Evolutionary conservation across 257 asterid genomes (phyloP), one percentile per base, ranked within the genome.

Genomic region (Lantana camara): DNA sequence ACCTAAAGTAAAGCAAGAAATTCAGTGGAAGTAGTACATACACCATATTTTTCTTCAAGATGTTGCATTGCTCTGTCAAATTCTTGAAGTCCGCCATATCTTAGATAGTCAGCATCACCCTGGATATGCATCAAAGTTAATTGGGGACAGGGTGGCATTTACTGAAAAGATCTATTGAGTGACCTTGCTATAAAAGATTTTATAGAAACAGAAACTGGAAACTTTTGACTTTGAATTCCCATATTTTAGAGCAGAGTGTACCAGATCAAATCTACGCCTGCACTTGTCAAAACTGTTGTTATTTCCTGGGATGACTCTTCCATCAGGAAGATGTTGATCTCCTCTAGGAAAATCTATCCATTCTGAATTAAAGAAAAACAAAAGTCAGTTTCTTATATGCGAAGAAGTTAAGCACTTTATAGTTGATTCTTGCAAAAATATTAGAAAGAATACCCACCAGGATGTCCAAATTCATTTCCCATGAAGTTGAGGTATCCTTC

Each of bases 391-490:
- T 71, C 65, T 40, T 52, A 16, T 13, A 35, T 14, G 23, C 1
- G 35, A 47, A 16, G 46, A 49, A 58, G n/a, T 47, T 35, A 48
- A 30, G 44, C 55, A 32, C 40, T 22, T 37, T 20, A 34, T 19
- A 30, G 21, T 48, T 50, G 55, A 76, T 11, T 38, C 5, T 63
- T 6, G 55, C 32, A 24, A 11, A 62, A 63, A 57, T 45, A 37
- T 24, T 57, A 55, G 42, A 64, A 61, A 24, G 42, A 23, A 55
- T 50, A 29, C 75, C 16, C 80, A 94, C 99, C 98, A 48, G 99
- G 99, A 79, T 94, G 99, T 71, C 99, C 99, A 76, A 94, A 94
- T 83, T 94, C 99, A 72, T 94, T 94, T 74, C 98, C 99, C 99
- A 94, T 94, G 79, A 94, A 94, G 85, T 94, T 94, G 67, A 94